These are phyloP conservation scores for Claviceps citrina DNA, from an alignment of 2,329 filamentous ascomycete genomes.

Conservation along the genomic window DNA sequence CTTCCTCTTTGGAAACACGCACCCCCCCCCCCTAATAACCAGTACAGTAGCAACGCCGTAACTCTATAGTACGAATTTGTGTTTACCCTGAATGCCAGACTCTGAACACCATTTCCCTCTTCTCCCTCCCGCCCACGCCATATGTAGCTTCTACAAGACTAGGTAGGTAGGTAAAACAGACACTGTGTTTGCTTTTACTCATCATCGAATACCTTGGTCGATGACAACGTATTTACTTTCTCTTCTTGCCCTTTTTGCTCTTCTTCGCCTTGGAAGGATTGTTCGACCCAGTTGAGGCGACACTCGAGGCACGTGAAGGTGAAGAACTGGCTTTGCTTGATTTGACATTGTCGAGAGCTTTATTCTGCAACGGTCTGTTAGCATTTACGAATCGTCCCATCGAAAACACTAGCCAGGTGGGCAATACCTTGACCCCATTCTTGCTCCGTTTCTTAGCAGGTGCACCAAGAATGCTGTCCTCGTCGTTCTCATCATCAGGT, in stretches of 20 bases:
- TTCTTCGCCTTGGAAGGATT: slow-evolving; percentile 32
- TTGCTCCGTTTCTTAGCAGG: slow-evolving; percentile 84
- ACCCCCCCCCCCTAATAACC: not conserved
- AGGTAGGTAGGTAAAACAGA: not conserved
- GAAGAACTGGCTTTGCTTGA: slow-evolving; percentile 62
- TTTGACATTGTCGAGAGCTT: slow-evolving; percentile 80
- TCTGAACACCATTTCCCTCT: not conserved
- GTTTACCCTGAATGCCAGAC: not conserved
- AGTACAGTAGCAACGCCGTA: slow-evolving; percentile 8
- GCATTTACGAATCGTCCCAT: no score
- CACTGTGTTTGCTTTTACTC: not conserved
- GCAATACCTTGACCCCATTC: slow-evolving; percentile 73
- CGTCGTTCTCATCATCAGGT: slow-evolving; percentile 66
- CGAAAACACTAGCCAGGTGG: no score
- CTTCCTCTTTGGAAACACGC: not conserved
- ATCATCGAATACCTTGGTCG: not conserved
- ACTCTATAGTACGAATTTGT: not conserved
- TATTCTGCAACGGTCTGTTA: slow-evolving; percentile 48
- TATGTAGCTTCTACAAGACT: not conserved
- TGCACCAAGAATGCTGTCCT: slow-evolving; percentile 63
- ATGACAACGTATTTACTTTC: slow-evolving; percentile 14
- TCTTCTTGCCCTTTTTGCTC: slow-evolving; percentile 21
- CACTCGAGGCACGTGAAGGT: slow-evolving; percentile 76
- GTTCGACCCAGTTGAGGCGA: slow-evolving; percentile 55
- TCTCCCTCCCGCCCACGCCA: no score